Conservation (phyloP, 1,284 basidiomycete species). For the Lentinula novae-zelandiae region DNA sequence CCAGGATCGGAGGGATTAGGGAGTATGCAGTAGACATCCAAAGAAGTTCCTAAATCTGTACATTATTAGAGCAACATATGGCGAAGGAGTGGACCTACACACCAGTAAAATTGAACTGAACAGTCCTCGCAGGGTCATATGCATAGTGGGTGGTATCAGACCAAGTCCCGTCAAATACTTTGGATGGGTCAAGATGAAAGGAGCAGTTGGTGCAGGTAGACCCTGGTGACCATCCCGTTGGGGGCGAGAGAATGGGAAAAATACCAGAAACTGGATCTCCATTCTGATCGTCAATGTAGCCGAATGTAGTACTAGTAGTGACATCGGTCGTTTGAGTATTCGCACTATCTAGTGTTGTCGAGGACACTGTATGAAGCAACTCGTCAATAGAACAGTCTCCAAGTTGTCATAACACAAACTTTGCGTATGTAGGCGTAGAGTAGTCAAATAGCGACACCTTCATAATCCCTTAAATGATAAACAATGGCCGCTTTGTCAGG, state of each 20-base stretch:
- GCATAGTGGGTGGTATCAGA: slow-evolving; percentile 9
- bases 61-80: not conserved
- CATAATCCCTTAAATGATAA: no score
- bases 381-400: not conserved
- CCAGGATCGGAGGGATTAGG: slow-evolving; percentile 4
- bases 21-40: slow-evolving; percentile 12
- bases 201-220: slow-evolving; percentile 4
- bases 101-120: slow-evolving; percentile 8
- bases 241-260: slow-evolving; percentile 4
- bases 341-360: not conserved
- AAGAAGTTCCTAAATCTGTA: slow-evolving; percentile 7
- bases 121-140: not conserved
- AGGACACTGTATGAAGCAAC: not conserved
- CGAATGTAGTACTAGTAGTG: not conserved
- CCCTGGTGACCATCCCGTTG: slow-evolving; percentile 6
- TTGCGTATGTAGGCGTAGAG: no score
- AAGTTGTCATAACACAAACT: not conserved
- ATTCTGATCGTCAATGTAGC: slow-evolving; percentile 9
- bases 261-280: slow-evolving; percentile 9
- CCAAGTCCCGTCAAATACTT: slow-evolving; percentile 9
- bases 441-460: no score
- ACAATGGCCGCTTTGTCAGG: no score
- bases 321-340: not conserved
- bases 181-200: slow-evolving; percentile 3
- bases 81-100: not conserved